Base-by-base conservation (phyloP, 2,329 filamentous ascomycete species). In the Massarina eburnea region DNA sequence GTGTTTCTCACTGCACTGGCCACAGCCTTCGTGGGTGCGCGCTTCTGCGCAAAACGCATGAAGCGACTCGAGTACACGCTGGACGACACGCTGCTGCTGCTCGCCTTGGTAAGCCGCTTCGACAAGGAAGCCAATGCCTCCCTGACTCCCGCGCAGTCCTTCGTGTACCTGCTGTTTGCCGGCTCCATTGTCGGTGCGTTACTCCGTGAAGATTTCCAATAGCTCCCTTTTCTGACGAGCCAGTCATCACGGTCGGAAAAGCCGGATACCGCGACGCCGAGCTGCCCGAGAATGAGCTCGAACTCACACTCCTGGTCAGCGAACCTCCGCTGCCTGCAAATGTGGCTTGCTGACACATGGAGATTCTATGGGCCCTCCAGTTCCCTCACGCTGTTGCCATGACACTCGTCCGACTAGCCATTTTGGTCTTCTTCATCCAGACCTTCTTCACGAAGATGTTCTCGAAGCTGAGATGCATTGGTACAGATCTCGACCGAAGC, bases 371-470 rank as follows among this genome's bases (percentile, higher is more conserved):
- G 58, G 30, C 57, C 17, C 47, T 54, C 19, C 49, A 54, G 24
- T 56, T 57, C 21, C 54, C 58, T 3, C 49, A 57, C 45, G 55
- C 53, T 22, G 22, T 59, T 29, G 43, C 52, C 38, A 33, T 63
- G 10, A 41, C 46, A 19, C 33, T 58, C 3, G 55, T 51, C 9
- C 52, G 59, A 40, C 56, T 48, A 39, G 59, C 61, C 17, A 57
- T 64, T 39, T 48, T 51, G 8, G 45, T 59, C n/a, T 60, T 64
- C 43, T 59, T 62, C 43, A 48, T 64, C 29, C 55, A 55, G 10
- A 58, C 52, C 5, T 50, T 67, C 19, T 64, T 55, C 29, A 58
- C 52, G 14, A 47, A 46, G 5, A 32, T 48, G 8, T 57, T 47
- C 38, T 39, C 51, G 9, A 49, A 49, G 42, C 45, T 61, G n/a